Base-by-base conservation (phyloP, 805 yeast genomes). In the Diddensiella santjacobensis region DNA sequence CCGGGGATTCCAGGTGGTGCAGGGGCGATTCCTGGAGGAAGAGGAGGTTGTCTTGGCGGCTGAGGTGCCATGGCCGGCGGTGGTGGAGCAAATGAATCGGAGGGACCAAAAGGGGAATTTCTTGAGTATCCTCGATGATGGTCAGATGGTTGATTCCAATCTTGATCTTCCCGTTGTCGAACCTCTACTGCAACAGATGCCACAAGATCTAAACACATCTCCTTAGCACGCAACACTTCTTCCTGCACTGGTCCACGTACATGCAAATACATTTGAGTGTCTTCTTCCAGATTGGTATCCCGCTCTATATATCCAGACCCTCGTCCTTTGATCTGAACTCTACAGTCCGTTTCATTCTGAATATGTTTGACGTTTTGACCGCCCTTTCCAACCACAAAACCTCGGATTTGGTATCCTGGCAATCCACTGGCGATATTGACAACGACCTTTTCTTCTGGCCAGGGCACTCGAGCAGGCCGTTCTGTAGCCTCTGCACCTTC, bases 301-400 rank as follows among this genome's bases (percentile, higher is more conserved):
- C 56, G 52, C 30, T 66, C 70, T 41, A 63, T 47, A 45, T 57
- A 66, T 15, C 64, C 66, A 4, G 68, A 63, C n/a, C 68, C 68
- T 15, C 57, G 50, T 8, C 71, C 71, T 51, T 63, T 66, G 39
- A 66, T 55, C 45, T 62, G 66, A n/a, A 66, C 64, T 5, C 61
- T 53, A 38, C 60, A 51, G 6, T 61, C 65, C 1, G 71, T 62
- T 35, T 58, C 66, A 30, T 45, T 40, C 42, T 58, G 60, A 30
- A 66, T 67, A 51, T 66, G 71, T 56, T 67, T 66, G 19, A 66
- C 61, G 47, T 66, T 65, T 22, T 55, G 60, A 24, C 68, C 70
- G 10, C 53, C 60, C n/a, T 58, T 59, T 8, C 71, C 71, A n/a
- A 67, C 64, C 26, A 66, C 55, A 36, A 59, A 48, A 6, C 62